Conservation (phyloP, 139 green algal genomes). For the Chlorella sp. region DNA sequence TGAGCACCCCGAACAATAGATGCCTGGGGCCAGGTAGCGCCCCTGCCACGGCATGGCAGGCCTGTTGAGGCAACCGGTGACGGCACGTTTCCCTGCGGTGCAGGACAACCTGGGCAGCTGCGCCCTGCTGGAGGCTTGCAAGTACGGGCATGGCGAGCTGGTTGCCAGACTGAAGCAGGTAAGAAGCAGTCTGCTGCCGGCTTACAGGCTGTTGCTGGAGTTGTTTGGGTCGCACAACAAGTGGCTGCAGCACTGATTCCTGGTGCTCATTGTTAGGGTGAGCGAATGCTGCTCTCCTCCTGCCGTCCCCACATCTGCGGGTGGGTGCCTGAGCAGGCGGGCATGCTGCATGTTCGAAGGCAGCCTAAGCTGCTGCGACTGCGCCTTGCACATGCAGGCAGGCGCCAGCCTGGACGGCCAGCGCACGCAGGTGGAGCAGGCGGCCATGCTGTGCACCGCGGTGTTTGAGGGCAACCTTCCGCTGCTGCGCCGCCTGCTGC, state of each 20-base stretch:
- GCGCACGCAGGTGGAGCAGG: background rate
- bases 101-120: slow-evolving; percentile 51
- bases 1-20: too few relatives aligned
- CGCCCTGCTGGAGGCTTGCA: slow-evolving; percentile 59
- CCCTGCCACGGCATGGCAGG: too few relatives aligned
- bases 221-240: too few relatives aligned
- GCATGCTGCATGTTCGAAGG: too few relatives aligned
- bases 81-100: background rate
- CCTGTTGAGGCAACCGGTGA: too few relatives aligned
- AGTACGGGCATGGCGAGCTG: slow-evolving; percentile 45
- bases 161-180: slow-evolving; percentile 25
- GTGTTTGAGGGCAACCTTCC: slow-evolving; percentile 48
- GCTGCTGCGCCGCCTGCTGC: slow-evolving; percentile 55
- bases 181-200: background rate
- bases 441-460: slow-evolving; percentile 41
- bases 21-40: too few relatives aligned
- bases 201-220: too few relatives aligned
- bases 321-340: too few relatives aligned
- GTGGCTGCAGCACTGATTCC: too few relatives aligned
- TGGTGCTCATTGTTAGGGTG: background rate
- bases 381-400: too few relatives aligned
- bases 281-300: background rate
- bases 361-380: too few relatives aligned
- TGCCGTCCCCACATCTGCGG: background rate
- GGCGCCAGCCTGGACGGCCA: slow-evolving; percentile 16